phyloP scores from a whole-genome alignment of 176 grass and related monocot species.

The Elymus sibiricus region DNA sequence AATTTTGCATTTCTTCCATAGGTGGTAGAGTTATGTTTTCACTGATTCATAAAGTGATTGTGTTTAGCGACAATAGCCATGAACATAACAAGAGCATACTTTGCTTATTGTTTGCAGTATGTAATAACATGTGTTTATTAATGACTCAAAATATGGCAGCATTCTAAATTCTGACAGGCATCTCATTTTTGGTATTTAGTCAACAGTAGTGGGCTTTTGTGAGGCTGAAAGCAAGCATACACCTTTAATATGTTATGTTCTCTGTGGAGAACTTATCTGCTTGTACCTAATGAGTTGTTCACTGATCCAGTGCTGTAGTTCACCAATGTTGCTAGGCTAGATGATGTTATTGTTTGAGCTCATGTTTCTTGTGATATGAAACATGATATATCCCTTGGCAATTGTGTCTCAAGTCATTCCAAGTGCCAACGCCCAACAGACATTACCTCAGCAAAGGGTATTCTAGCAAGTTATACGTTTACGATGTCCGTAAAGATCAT shows the following conservation, averaged over 20 bases:
- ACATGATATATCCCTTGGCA: background rate
- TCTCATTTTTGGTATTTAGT: background rate
- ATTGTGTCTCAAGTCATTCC: background rate
- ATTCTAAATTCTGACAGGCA: slow-evolving; percentile 8
- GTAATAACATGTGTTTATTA: background rate
- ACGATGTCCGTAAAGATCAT: background rate
- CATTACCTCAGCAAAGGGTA: background rate
- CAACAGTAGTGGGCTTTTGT: background rate
- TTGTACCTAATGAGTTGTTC: background rate
- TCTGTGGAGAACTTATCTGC: background rate
- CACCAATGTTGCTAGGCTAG: background rate
- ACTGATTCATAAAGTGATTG: background rate
- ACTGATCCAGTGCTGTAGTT: background rate
- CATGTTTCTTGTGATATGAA: slow-evolving; percentile 9
- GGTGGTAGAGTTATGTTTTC: background rate
- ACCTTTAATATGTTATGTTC: background rate
- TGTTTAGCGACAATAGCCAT: background rate
- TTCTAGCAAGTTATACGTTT: background rate
- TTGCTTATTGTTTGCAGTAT: slow-evolving; percentile 9
- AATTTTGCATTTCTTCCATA: background rate
- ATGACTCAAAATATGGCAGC: background rate
- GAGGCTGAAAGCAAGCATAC: too few relatives aligned
- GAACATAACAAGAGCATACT: background rate
- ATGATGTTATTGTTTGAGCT: background rate
- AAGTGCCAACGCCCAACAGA: background rate